A percentile compares a stretch with the other conserved stretches of the same genome.
phyloP scores from a whole-genome alignment of 116 monocot species.

The Trichopus zeylanicus region DNA sequence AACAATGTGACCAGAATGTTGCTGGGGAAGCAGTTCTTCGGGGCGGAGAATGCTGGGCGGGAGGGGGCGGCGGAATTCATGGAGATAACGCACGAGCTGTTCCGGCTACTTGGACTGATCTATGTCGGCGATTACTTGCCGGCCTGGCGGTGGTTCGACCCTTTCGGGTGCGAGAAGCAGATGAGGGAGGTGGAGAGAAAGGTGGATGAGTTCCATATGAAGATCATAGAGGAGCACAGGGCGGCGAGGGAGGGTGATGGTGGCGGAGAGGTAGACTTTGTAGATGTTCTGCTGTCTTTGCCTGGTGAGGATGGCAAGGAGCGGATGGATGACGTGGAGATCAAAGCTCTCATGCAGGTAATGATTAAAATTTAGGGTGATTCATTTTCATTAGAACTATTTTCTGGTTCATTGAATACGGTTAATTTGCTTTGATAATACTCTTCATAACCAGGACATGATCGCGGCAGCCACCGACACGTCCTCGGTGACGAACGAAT shows the following conservation, averaged over 20 bases:
- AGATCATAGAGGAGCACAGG: slow-evolving; percentile 59
- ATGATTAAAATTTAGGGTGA: neutral
- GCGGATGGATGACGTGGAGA: slow-evolving; percentile 67
- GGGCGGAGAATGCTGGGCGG: slow-evolving; percentile 28
- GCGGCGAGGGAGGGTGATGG: too few species aligned
- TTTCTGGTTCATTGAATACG: too few species aligned
- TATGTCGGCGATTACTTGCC: slow-evolving; percentile 89
- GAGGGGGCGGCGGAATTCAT: slow-evolving; percentile 66
- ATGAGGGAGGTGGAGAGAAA: slow-evolving; percentile 83
- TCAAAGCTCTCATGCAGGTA: slow-evolving; percentile 95
- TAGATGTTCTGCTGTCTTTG: slow-evolving; percentile 81
- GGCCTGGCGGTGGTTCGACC: slow-evolving; percentile 81
- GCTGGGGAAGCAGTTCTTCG: slow-evolving; percentile 85
- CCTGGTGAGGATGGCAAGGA: slow-evolving; percentile 75
- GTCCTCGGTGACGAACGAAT: slow-evolving; percentile 75
- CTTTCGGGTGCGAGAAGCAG: slow-evolving; percentile 68
- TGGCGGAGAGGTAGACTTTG: slow-evolving; percentile 60
- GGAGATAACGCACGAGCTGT: too few species aligned
- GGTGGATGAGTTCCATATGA: slow-evolving; percentile 76
- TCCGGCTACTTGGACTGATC: slow-evolving; percentile 67
- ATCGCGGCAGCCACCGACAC: slow-evolving; percentile 84
- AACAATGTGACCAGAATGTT: slow-evolving; percentile 97
- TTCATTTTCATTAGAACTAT: too few species aligned
- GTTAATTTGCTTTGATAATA: too few species aligned
- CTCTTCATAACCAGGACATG: slow-evolving; percentile 52